Evolutionary conservation across 495 filamentous ascomycete species (phyloP).

Genomic region (Neurospora terricola): DNA sequence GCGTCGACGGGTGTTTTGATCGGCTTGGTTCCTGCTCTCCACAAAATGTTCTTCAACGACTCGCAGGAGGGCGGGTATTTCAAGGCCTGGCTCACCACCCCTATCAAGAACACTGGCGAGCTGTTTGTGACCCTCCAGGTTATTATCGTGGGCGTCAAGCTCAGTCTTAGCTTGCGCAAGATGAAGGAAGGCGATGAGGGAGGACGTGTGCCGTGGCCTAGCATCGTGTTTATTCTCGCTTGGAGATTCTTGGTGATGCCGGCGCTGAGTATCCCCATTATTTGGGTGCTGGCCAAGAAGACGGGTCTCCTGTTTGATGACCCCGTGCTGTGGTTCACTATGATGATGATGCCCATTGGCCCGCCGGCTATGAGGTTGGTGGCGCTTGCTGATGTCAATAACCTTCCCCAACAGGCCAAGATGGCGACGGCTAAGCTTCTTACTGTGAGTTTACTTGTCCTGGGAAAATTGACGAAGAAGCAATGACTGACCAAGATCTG

Average conservation of each 20-base stretch:
- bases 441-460: conserved; percentile 36
- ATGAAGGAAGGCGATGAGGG: conserved; percentile 36
- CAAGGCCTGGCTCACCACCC: conserved; percentile 60
- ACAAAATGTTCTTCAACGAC: conserved; percentile 55
- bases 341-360: conserved; percentile 72
- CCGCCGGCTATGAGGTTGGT: conserved; percentile 62
- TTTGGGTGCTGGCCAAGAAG: conserved; percentile 52
- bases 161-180: conserved; percentile 43
- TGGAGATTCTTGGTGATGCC: conserved; percentile 21
- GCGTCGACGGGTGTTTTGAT: conserved; percentile 50
- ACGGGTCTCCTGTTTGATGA: conserved; percentile 49
- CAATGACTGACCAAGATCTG: not conserved
- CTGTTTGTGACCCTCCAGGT: conserved; percentile 66
- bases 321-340: conserved; percentile 64
- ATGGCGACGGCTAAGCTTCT: conserved; percentile 62
- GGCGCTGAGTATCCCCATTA: conserved; percentile 41
- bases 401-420: conserved; percentile 48
- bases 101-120: conserved; percentile 54
- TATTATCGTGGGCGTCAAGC: conserved; percentile 60
- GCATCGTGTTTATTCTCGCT: conserved; percentile 42
- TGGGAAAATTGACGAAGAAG: too few relatives aligned
- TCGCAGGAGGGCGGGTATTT: conserved; percentile 58
- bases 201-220: conserved; percentile 36
- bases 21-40: conserved; percentile 53
- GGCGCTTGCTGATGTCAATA: conserved; percentile 55